Evolutionary conservation across 139 green algal species (phyloP), one percentile per base, ranked within the genome.

Genomic region (Ostreobium quekettii): DNA sequence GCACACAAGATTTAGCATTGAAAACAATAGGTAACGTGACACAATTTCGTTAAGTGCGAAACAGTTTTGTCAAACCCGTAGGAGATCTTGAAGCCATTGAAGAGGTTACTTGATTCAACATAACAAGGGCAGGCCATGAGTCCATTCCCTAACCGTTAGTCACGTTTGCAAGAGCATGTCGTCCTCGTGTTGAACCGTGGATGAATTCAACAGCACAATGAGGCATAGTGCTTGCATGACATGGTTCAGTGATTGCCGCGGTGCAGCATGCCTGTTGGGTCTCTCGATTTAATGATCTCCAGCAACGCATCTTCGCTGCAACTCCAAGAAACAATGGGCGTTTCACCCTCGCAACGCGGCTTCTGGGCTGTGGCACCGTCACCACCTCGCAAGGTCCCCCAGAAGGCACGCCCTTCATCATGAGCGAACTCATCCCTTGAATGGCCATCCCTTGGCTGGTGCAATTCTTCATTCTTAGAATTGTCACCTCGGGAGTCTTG

Each of bases 291-390:
- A 1, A 83, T 36, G 46, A 81, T 6, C n/a, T 60, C 22, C 60
- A 84, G 47, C 53, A 83, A 32, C 0, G 77, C 67, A 36, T 77
- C 48, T 47, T 85, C 75, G 0, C 60, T 80, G 71, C 82, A 88
- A 46, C 56, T 74, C 82, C 78, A 82, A 22, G 61, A 19, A 67
- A 85, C 49, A 31, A 76, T 57, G n/a, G 58, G 24, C 53, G 61
- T 65, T 57, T 60, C 30, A 11, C 39, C n/a, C 19, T 36, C 37
- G 24, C 22, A 7, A 37, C 4, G 37, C 3, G 24, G 57, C 31
- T 28, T 24, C 30, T 46, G n/a, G 39, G 42, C 0, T 7, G 8
- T 1, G 1, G 24, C 36, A 69, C 11, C 67, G 22, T 2, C 1
- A 36, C 32, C 35, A 48, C 11, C 29, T 58, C 4, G 2, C 19